Percentiles rank a stretch among this genome's conserved stretches.
These are phyloP conservation scores for Spinellus fusiger DNA, from an alignment of 192 early-diverging fungal species.

Conservation along the genomic window DNA sequence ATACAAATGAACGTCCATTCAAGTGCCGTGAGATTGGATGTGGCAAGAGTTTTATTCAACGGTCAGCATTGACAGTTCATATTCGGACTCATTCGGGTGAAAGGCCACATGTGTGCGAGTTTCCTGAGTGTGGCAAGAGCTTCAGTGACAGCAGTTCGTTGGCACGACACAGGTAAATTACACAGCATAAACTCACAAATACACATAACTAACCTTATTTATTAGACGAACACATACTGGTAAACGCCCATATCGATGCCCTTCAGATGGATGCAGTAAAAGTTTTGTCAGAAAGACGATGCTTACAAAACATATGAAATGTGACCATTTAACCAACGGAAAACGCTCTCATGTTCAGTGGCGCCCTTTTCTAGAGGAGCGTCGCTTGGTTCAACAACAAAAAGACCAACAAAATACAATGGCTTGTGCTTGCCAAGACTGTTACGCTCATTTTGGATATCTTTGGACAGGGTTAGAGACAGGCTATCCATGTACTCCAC, in stretches of 20 bases:
- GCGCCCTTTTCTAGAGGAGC: constrained; percentile 31
- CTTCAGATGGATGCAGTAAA: constrained; percentile 38
- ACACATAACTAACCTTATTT: background rate
- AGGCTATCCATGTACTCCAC: constrained; percentile 2
- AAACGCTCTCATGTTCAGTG: constrained; percentile 25
- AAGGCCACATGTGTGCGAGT: constrained; percentile 58
- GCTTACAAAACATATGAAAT: constrained; percentile 30
- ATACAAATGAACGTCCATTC: constrained; percentile 71
- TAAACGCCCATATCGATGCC: constrained; percentile 54
- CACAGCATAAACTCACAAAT: too few relatives aligned
- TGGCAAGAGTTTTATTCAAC: constrained; percentile 74
- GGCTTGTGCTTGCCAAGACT: constrained; percentile 8
- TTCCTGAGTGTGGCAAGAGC: constrained; percentile 63
- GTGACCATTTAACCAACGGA: constrained; percentile 19
- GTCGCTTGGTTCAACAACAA: constrained; percentile 17
- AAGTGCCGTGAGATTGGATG: constrained; percentile 54
- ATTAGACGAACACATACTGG: constrained; percentile 56
- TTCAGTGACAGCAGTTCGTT: constrained; percentile 74
- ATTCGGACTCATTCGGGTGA: constrained; percentile 70
- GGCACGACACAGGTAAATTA: constrained; percentile 53
- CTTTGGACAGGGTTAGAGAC: background rate
- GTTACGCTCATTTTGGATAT: background rate
- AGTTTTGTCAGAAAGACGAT: constrained; percentile 21
- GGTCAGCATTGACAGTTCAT: constrained; percentile 75
- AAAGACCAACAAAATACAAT: background rate